Evolutionary conservation across 495 filamentous ascomycete species (phyloP).

Genomic region (Staphylotrichum longicolle): DNA sequence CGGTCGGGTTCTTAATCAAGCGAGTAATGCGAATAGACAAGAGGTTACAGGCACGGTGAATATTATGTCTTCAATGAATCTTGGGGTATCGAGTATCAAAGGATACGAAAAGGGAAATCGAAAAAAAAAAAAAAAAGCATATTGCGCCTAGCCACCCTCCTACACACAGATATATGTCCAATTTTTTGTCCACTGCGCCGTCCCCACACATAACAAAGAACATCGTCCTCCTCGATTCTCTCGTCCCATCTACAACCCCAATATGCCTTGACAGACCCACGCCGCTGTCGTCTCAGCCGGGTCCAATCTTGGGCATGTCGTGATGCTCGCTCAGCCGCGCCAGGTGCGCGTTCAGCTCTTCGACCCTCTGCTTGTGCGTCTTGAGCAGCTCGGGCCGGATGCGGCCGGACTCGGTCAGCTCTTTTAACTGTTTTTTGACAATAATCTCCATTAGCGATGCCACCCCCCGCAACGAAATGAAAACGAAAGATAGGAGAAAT

Average conservation of each 20-base stretch:
- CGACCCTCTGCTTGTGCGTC: conserved; percentile 94
- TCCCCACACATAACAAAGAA: too few relatives aligned
- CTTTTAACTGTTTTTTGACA: conserved; percentile 56
- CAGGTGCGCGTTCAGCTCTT: conserved; percentile 92
- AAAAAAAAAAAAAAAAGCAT: too few relatives aligned
- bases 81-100: conserved; percentile 9
- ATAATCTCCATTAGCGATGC: neutral
- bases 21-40: neutral
- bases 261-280: too few relatives aligned
- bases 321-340: conserved; percentile 93
- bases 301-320: conserved; percentile 89
- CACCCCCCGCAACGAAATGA: neutral
- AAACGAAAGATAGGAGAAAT: neutral
- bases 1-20: neutral
- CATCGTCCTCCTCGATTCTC: too few relatives aligned
- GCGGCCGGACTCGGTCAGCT: conserved; percentile 54
- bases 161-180: too few relatives aligned
- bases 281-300: conserved; percentile 49
- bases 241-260: too few relatives aligned
- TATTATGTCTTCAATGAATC: neutral
- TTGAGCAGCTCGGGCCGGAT: conserved; percentile 69
- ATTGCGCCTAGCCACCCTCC: too few relatives aligned
- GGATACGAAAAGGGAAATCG: neutral
- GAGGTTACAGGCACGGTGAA: too few relatives aligned
- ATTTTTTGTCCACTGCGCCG: too few relatives aligned